A percentile compares a stretch with the other conserved stretches of the same genome.
phyloP scores from a whole-genome alignment of 2,329 filamentous ascomycete genomes.

The Metarhizium rileyi region DNA sequence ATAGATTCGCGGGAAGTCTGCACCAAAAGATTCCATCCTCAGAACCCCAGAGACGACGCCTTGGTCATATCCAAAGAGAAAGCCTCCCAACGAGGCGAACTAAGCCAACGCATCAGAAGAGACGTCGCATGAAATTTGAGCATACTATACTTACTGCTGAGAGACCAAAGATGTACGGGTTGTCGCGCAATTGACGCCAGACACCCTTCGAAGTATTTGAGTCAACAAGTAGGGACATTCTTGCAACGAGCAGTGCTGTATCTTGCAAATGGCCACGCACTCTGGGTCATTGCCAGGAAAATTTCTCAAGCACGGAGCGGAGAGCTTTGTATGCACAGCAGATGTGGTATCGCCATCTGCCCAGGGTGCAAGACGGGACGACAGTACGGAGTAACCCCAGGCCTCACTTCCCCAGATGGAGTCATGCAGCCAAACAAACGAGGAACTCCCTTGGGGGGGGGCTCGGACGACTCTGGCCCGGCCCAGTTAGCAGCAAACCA shows the following conservation, averaged over 20 bases:
- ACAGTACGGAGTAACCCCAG: not conserved
- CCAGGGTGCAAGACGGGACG: too few species aligned
- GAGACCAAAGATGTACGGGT: conserved; percentile 31
- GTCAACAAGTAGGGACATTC: not conserved
- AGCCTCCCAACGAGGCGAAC: conserved; percentile 28
- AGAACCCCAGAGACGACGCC: conserved; percentile 38
- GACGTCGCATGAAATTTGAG: not conserved
- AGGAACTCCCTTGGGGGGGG: not conserved
- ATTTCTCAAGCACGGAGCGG: not conserved
- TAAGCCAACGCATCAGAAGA: conserved; percentile 1
- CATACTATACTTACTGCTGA: conserved; percentile 11
- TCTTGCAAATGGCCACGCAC: not conserved
- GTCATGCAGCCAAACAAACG: not conserved
- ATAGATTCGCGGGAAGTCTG: conserved; percentile 23
- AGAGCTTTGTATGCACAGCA: not conserved
- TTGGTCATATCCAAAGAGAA: conserved; percentile 41
- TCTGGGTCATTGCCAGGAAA: not conserved
- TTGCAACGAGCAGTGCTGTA: not conserved
- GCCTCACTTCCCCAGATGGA: not conserved
- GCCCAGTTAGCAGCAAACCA: not conserved
- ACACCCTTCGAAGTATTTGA: conserved; percentile 5
- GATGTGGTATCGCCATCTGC: too few species aligned
- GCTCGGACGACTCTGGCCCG: conserved; percentile 1
- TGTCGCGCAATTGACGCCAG: conserved; percentile 17
- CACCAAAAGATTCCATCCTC: conserved; percentile 33